These are phyloP conservation scores for Magnolia sinica DNA, from an alignment of 164 flowering plant genomes.

Conservation along the genomic window DNA sequence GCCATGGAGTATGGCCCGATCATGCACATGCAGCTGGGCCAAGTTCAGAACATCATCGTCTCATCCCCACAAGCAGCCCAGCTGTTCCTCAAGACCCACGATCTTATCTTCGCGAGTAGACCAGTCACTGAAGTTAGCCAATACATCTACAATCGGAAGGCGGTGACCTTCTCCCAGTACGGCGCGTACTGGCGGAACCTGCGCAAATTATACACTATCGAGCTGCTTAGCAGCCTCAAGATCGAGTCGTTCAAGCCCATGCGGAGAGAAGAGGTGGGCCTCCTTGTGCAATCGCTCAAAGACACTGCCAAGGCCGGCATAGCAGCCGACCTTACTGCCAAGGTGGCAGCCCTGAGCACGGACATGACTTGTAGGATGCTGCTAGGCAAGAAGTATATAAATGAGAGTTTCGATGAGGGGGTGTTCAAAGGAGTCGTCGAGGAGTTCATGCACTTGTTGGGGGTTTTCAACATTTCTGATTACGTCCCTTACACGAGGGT, in stretches of 20 bases:
- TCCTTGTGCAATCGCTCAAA: conserved; percentile 14
- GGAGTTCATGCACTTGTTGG: conserved; percentile 24
- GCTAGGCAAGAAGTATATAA: conserved; percentile 42
- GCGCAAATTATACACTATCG: neutral
- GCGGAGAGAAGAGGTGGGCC: conserved; percentile 26
- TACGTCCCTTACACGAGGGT: conserved; percentile 16
- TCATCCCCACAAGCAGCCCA: conserved; percentile 1
- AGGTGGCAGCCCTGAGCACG: conserved; percentile 16
- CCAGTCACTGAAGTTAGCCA: neutral
- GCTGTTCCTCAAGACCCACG: conserved; percentile 14
- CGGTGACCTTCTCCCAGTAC: neutral
- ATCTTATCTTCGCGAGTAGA: conserved; percentile 7
- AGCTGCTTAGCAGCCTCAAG: conserved; percentile 4
- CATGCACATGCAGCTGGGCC: conserved; percentile 16
- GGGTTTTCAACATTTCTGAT: conserved; percentile 37
- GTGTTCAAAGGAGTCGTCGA: conserved; percentile 40
- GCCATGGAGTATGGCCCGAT: conserved; percentile 18
- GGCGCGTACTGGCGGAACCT: neutral
- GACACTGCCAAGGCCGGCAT: conserved; percentile 9
- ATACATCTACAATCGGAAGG: neutral
- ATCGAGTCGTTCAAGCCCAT: conserved; percentile 16
- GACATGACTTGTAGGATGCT: conserved; percentile 36
- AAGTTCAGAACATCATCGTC: conserved; percentile 10
- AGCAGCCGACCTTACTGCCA: conserved; percentile 16
- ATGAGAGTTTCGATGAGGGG: conserved; percentile 31